Base-by-base conservation (phyloP, 2,329 filamentous ascomycete species). In the Didymella lethalis region DNA sequence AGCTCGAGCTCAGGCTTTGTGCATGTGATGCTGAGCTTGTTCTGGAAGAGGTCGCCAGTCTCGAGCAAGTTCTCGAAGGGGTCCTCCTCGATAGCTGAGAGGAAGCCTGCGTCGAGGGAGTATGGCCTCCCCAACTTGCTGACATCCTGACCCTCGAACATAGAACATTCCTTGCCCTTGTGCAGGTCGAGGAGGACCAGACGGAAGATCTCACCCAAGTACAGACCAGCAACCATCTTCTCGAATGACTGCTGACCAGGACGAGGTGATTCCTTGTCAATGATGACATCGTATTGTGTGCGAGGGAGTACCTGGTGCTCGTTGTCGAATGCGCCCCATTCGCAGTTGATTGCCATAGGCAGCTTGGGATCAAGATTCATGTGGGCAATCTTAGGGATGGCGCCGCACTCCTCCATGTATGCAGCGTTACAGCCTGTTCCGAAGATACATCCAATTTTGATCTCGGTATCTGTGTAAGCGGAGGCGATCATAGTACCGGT, bases 381-480 rank as follows among this genome's bases (percentile, higher is more conserved):
- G 80, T 97, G 88, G 11, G 90, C 92, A 54, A 99, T 87, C 84
- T 99, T 99, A 65, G 93, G 94, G 65, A 99, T 92, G 12, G 90
- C 91, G 65, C 92, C 93, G 64, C 87, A 91, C 72, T 96, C 81
- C 80, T 99, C 95, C 90, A 99, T 96, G 82, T 99, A 99, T 38
- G 95, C 95, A 40, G 94, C 95, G 73, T 99, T 99, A 82, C 95
- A 97, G 59, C 95, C 95, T 12, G 95, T 99, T 70, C 95, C 95
- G 72, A 99, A 99, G 75, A 99, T 99, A 79, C 94, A 97, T 55
- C 95, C 95, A 71, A 98, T 95, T 80, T 88, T 93, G 86, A 97
- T 96, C 68, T 89, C 87, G 45, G 89, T 82, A 75, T 99, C 93
- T n/a, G 94, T 98, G 80, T 99, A 99, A 29, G 92, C 90, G 26